Evolutionary conservation across 2,329 filamentous ascomycete genomes (phyloP).

Genomic region (Xylaria sp.): DNA sequence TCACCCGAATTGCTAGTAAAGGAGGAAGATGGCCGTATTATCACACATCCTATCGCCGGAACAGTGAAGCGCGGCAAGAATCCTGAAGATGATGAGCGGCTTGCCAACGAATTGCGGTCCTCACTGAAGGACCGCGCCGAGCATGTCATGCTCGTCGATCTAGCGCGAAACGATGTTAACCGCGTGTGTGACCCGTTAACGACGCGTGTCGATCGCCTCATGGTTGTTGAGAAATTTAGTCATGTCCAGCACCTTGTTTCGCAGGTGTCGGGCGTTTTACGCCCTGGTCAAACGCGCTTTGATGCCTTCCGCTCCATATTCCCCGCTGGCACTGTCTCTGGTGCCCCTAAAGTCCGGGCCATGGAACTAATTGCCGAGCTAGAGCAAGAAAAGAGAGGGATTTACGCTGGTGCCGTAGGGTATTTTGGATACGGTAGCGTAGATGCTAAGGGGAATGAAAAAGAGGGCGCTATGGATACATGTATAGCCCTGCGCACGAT

Average conservation of each 20-base stretch:
- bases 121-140: constrained; percentile 93
- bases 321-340: constrained; percentile 93
- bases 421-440: constrained; percentile 92
- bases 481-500: constrained; percentile 87
- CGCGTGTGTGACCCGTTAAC: constrained; percentile 90
- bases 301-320: constrained; percentile 97
- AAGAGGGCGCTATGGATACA: constrained; percentile 91
- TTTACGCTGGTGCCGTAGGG: constrained; percentile 95
- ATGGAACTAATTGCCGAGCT: constrained; percentile 98
- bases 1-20: constrained; percentile 96
- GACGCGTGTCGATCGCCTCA: constrained; percentile 90
- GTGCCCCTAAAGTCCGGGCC: constrained; percentile 92
- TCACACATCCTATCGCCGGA: constrained; percentile 96
- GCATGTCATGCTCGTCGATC: constrained; percentile 97
- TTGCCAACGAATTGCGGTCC: constrained; percentile 79
- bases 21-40: constrained; percentile 83
- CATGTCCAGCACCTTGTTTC: constrained; percentile 98
- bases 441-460: constrained; percentile 67
- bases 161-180: constrained; percentile 96
- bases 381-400: constrained; percentile 90
- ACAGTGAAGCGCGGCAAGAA: constrained; percentile 89
- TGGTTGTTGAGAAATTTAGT: constrained; percentile 94
- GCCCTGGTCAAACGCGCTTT: constrained; percentile 85
- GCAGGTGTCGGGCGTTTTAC: constrained; percentile 90
- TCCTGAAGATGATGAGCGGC: constrained; percentile 79